Evolutionary conservation across 208 protist genomes (phyloP).

Genomic region (Kentomonas sorsogonicus): DNA sequence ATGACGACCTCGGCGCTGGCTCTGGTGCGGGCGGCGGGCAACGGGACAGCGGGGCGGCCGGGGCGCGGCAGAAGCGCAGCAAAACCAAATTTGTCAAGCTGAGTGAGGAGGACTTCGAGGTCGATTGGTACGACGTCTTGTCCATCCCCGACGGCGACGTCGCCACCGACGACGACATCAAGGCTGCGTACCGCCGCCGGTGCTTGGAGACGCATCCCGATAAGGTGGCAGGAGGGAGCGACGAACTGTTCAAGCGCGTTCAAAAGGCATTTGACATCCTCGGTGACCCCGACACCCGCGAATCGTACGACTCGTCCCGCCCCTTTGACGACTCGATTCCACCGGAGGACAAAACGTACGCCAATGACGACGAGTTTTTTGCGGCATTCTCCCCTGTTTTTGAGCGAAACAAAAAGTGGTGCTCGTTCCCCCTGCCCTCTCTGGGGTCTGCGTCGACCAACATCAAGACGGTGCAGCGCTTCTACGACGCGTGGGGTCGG

Average conservation of each 20-base stretch:
- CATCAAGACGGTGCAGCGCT: constrained; percentile 75
- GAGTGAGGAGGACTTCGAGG: constrained; percentile 64
- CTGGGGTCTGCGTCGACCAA: constrained; percentile 67
- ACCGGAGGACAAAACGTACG: constrained; percentile 21
- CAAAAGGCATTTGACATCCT: constrained; percentile 94
- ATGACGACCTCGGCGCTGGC: constrained; percentile 16
- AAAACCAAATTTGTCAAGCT: constrained; percentile 78
- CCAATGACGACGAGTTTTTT: constrained; percentile 84
- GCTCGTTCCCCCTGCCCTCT: constrained; percentile 55
- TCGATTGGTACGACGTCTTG: constrained; percentile 88
- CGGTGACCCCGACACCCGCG: constrained; percentile 77
- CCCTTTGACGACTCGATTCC: constrained; percentile 94
- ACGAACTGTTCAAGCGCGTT: constrained; percentile 92
- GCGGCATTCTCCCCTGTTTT: constrained; percentile 87
- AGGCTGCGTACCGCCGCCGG: constrained; percentile 84
- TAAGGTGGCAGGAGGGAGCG: constrained; percentile 83
- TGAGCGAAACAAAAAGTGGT: constrained; percentile 91
- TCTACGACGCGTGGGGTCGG: constrained; percentile 94
- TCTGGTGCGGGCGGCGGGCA: no score
- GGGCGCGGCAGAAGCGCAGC: constrained; percentile 29
- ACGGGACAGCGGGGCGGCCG: no score
- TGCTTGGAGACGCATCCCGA: constrained; percentile 95
- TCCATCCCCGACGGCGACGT: constrained; percentile 52
- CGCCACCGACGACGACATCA: constrained; percentile 69
- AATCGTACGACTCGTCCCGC: constrained; percentile 92